Base-by-base conservation (phyloP, 2,329 filamentous ascomycete species). In the Ophiostoma montium region DNA sequence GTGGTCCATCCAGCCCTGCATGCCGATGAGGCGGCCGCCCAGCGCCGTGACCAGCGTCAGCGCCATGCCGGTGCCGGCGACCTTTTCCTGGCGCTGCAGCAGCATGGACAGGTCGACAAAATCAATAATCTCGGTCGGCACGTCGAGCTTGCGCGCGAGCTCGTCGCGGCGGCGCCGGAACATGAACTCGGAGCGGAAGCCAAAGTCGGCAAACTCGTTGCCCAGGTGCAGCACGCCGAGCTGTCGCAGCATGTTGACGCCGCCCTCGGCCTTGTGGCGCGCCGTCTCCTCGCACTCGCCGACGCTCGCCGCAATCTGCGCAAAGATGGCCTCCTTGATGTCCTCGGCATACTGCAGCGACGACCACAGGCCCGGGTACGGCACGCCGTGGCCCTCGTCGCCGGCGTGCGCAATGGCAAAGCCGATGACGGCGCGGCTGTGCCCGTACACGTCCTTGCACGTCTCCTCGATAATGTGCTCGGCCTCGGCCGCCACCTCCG, bases 271-370 rank as follows among this genome's bases (percentile, higher is more conserved):
- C 67, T 80, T 82, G 31, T 67, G 68, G 13, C 89, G 80, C n/a
- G 88, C 92, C 55, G 86, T 78, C 52, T 95, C 84, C 67, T 98
- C 92, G 59, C 87, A 95, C 33, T 72, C 67, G 3, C 74, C 72
- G 9, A 96, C 88, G 0, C 86, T 82, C 9, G 81, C 76, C 2
- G 88, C 78, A 43, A 98, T 89, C 57, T 89, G 82, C 19, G 88
- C 80, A 13, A 98, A 73, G 82, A 98, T 96, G 4, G 88, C 89
- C 54, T 83, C 74, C 64, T 94, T 94, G 54, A 96, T 71, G 53
- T 94, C 87, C 55, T 98, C 92, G 3, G 92, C 92, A 61, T 94
- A 98, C 56, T 88, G 77, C 68, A 94, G 95, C 2, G 84, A 87
- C 36, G 76, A 79, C 55, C 94, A 80, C 5, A 96, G 63, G 27